Percentiles rank a stretch among this genome's conserved stretches.
phyloP scores from a whole-genome alignment of 805 yeast genomes.

The Naumovozyma castellii region DNA sequence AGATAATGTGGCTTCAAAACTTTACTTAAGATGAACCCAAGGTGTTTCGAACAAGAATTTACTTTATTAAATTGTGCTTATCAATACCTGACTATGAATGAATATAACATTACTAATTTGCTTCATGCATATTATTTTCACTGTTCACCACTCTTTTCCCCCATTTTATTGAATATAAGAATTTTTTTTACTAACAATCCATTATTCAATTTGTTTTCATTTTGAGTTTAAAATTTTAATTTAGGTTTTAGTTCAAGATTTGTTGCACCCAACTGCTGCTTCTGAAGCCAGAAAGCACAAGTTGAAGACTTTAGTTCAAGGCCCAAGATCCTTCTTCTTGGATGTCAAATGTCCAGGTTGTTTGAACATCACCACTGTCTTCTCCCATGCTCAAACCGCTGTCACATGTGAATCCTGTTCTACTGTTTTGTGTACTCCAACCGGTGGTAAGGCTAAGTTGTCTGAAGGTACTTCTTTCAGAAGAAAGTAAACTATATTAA shows the following conservation, averaged over 20 bases:
- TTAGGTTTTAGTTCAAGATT: slow-evolving; percentile 95
- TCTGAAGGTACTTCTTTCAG: slow-evolving; percentile 99
- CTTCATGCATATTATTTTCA: no score
- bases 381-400: slow-evolving; percentile 99
- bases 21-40: no score
- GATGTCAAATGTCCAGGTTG: slow-evolving; percentile 99
- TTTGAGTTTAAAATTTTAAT: no score
- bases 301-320: slow-evolving; percentile 89
- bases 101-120: no score
- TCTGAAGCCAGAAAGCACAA: slow-evolving; percentile 93
- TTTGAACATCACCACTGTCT: slow-evolving; percentile 94
- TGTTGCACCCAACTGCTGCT: slow-evolving; percentile 93
- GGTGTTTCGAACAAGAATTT: no score
- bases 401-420: slow-evolving; percentile 98
- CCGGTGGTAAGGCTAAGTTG: slow-evolving; percentile 99
- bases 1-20: no score
- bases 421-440: slow-evolving; percentile 94
- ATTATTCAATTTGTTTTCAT: no score
- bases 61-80: no score
- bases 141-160: no score
- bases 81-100: no score
- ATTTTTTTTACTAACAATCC: background rate
- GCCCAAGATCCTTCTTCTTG: slow-evolving; percentile 98
- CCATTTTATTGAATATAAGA: no score
- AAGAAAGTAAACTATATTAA: slow-evolving; percentile 56